Conservation (phyloP, 768 basidiomycete species). For the Podaxis mareebaensis region DNA sequence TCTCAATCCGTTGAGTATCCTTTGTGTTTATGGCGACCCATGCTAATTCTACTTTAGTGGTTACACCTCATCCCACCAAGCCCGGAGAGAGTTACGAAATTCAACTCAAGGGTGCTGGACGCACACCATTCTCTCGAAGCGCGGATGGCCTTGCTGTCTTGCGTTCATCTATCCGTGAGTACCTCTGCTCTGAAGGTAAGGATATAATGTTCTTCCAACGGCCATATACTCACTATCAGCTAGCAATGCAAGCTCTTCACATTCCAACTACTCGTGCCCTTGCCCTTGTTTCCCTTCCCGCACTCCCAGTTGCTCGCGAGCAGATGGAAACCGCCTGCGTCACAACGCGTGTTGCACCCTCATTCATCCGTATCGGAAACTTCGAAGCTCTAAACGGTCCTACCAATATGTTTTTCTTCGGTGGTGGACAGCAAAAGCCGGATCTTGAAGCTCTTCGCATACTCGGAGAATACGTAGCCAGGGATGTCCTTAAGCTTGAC, state of each 20-base stretch:
- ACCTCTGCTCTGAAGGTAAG: constrained; percentile 86
- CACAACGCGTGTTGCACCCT: constrained; percentile 80
- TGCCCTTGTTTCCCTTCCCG: constrained; percentile 72
- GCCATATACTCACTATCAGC: background rate
- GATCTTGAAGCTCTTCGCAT: constrained; percentile 74
- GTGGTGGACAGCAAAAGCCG: constrained; percentile 73
- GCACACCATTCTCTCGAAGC: constrained; percentile 89
- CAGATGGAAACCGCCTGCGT: constrained; percentile 69
- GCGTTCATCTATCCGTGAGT: constrained; percentile 94
- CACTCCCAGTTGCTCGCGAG: constrained; percentile 77
- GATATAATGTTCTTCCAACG: background rate
- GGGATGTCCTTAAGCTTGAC: constrained; percentile 55
- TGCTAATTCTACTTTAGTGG: constrained; percentile 47
- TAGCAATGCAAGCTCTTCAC: constrained; percentile 65
- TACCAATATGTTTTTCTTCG: constrained; percentile 62
- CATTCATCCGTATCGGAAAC: constrained; percentile 89
- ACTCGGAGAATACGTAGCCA: constrained; percentile 74
- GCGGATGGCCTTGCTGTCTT: constrained; percentile 96
- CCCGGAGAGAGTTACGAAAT: constrained; percentile 70
- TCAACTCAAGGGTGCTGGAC: constrained; percentile 92
- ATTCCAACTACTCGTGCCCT: constrained; percentile 92
- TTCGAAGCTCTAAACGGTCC: constrained; percentile 87
- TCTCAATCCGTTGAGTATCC: constrained; percentile 62
- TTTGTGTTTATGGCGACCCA: background rate
- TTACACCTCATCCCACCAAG: constrained; percentile 70